Conservation (phyloP, 352 stramenopile genomes). For the Phytophthora megakarya region DNA sequence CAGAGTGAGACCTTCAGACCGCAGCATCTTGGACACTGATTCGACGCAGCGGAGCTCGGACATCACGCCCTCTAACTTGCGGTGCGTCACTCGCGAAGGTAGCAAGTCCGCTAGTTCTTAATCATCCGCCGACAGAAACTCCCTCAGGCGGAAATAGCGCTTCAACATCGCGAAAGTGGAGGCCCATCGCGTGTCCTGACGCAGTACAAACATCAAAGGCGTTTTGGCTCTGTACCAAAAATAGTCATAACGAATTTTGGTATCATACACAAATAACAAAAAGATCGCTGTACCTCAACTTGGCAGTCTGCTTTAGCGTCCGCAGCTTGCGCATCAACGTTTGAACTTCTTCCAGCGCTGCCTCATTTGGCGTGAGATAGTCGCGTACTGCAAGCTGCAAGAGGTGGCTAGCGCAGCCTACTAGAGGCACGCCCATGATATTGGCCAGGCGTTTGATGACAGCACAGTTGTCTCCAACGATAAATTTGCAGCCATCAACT, state of each 20-base stretch:
- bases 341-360: neutral
- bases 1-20: neutral
- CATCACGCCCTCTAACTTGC: neutral
- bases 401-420: neutral
- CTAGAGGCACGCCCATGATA: neutral
- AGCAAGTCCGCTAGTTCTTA: neutral
- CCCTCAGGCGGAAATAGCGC: neutral
- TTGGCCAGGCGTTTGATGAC: neutral
- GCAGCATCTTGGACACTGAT: slow-evolving; percentile 10
- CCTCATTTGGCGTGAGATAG: neutral
- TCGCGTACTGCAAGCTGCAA: neutral
- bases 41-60: neutral
- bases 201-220: too few relatives aligned
- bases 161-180: neutral
- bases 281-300: neutral
- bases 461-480: slow-evolving; percentile 1
- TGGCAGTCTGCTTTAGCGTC: neutral
- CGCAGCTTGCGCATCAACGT: neutral
- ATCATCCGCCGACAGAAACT: neutral
- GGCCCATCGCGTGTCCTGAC: slow-evolving; percentile 2
- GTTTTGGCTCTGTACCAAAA: neutral
- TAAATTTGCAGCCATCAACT: neutral
- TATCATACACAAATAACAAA: neutral
- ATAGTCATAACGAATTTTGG: neutral
- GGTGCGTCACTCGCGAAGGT: neutral